Evolutionary conservation across 345 rosid species (phyloP).

Genomic region (Raphanus sativus): DNA sequence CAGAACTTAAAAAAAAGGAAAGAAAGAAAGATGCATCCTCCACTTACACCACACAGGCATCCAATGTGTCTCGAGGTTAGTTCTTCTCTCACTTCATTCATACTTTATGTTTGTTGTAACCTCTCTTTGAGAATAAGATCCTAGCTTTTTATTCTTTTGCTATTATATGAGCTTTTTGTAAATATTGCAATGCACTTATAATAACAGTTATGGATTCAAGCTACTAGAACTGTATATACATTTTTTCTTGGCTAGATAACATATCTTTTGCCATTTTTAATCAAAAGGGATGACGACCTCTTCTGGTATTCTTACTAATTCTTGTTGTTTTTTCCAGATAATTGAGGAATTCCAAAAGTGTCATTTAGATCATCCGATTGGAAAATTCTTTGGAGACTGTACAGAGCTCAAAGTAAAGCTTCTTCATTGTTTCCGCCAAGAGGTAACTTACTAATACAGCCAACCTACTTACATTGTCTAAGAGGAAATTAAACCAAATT

Average conservation of each 20-base stretch:
- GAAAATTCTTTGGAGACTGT: conserved; percentile 85
- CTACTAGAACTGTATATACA: not conserved
- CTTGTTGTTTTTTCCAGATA: conserved; percentile 60
- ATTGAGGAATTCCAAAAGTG: conserved; percentile 88
- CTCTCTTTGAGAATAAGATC: not conserved
- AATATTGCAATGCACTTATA: not conserved
- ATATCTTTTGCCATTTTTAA: not conserved
- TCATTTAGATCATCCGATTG: conserved; percentile 79
- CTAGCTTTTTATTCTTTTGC: too few relatives aligned
- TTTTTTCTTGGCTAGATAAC: not conserved
- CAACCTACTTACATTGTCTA: not conserved
- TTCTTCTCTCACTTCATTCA: not conserved
- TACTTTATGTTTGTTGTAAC: not conserved
- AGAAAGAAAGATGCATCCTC: conserved; percentile 72
- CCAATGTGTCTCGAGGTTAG: conserved; percentile 93
- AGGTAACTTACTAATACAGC: conserved; percentile 44
- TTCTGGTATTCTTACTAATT: too few relatives aligned
- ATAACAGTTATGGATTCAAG: not conserved
- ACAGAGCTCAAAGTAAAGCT: conserved; percentile 82
- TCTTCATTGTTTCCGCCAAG: conserved; percentile 78
- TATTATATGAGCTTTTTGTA: not conserved
- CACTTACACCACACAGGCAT: conserved; percentile 80
- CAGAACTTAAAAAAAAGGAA: not conserved
- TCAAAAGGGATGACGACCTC: not conserved
- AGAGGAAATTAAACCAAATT: too few relatives aligned